Evolutionary conservation across 1,139 yeast species (phyloP).

Genomic region (Suhomyces bribrorum): DNA sequence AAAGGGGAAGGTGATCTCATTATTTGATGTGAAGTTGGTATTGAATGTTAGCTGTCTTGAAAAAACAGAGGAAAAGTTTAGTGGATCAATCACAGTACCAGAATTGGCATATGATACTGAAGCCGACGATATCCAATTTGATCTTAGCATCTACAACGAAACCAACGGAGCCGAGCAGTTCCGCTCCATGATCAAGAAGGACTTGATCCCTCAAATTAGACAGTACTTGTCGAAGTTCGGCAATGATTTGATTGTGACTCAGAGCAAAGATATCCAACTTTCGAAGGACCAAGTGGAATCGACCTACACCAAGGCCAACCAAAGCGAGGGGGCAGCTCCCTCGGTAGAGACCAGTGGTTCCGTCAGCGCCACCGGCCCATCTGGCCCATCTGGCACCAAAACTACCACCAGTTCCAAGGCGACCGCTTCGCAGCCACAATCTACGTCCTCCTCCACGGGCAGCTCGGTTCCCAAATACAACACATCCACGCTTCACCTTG

Average conservation of each 20-base stretch:
- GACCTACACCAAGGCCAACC: constrained; percentile 66
- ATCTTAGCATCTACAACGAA: constrained; percentile 66
- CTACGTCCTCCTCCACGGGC: neutral
- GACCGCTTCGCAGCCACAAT: constrained; percentile 15
- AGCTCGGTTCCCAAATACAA: constrained; percentile 59
- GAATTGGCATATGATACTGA: constrained; percentile 96
- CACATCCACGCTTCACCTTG: constrained; percentile 76
- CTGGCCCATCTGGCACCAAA: constrained; percentile 13
- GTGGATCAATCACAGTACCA: constrained; percentile 79
- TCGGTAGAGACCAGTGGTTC: neutral
- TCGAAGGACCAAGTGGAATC: constrained; percentile 65
- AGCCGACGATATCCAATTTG: constrained; percentile 80
- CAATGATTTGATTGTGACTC: constrained; percentile 66
- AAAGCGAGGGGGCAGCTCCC: constrained; percentile 20
- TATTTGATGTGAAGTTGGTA: constrained; percentile 76
- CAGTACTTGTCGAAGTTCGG: constrained; percentile 65
- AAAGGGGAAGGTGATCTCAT: constrained; percentile 91
- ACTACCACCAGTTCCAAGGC: constrained; percentile 21
- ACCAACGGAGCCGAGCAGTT: constrained; percentile 53
- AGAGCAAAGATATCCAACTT: constrained; percentile 87
- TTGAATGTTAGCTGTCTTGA: constrained; percentile 57
- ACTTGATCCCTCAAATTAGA: constrained; percentile 72
- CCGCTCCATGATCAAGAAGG: constrained; percentile 53
- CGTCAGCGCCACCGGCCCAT: neutral
- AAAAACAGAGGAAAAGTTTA: constrained; percentile 33